phyloP scores from a whole-genome alignment of 768 basidiomycete species.

The Lanmaoa pseudosensibilis region DNA sequence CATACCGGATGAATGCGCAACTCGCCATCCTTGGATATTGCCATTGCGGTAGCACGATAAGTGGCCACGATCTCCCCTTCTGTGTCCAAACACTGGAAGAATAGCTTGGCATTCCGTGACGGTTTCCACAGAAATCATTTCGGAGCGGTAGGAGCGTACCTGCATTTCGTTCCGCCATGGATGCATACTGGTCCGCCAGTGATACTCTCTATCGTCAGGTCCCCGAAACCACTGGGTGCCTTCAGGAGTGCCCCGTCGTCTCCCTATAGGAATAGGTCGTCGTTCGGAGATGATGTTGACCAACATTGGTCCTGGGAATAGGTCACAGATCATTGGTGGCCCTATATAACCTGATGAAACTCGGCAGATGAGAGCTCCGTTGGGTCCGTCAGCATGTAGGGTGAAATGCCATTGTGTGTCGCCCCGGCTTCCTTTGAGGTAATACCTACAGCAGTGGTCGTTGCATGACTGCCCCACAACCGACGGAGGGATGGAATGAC shows the following conservation, averaged over 20 bases:
- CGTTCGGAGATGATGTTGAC: slow-evolving; percentile 18
- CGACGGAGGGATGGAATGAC: neutral
- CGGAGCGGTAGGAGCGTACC: slow-evolving; percentile 8
- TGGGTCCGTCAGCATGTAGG: slow-evolving; percentile 19
- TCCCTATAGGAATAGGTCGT: slow-evolving; percentile 8
- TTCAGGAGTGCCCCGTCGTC: slow-evolving; percentile 8
- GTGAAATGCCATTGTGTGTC: slow-evolving; percentile 20
- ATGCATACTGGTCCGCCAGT: slow-evolving; percentile 15
- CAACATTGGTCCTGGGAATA: slow-evolving; percentile 6
- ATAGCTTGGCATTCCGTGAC: neutral
- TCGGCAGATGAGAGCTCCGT: slow-evolving; percentile 20
- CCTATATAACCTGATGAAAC: slow-evolving; percentile 24
- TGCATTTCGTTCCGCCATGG: slow-evolving; percentile 26
- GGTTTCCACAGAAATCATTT: neutral
- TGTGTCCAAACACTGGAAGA: slow-evolving; percentile 17
- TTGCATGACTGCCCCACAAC: neutral
- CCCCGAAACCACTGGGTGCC: slow-evolving; percentile 26
- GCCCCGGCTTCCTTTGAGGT: slow-evolving; percentile 18
- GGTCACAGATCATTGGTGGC: slow-evolving; percentile 9
- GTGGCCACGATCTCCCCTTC: slow-evolving; percentile 26
- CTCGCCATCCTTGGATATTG: slow-evolving; percentile 29
- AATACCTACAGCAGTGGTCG: slow-evolving; percentile 18
- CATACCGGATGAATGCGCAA: slow-evolving; percentile 29
- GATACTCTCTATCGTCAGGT: slow-evolving; percentile 23
- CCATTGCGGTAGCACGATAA: slow-evolving; percentile 26